Percentiles rank a stretch among this genome's conserved stretches.
These are phyloP conservation scores for Spongospora subterranea DNA, from an alignment of 208 protist genomes.

Conservation along the genomic window DNA sequence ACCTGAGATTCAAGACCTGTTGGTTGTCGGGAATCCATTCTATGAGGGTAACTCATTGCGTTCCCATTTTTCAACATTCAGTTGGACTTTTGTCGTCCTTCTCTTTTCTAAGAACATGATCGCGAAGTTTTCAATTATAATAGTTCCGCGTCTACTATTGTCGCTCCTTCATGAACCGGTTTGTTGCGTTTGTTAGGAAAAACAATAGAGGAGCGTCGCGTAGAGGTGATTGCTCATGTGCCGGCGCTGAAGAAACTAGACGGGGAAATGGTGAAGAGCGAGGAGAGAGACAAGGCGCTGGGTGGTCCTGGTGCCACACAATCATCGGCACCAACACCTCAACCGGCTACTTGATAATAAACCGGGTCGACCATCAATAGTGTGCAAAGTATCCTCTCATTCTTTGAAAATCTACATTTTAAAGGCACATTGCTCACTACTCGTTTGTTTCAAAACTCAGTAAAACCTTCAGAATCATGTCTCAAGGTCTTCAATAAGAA, in stretches of 20 bases:
- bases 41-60: slow-evolving; percentile 36
- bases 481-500: no score
- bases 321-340: no score
- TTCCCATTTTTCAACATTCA: background rate
- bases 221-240: slow-evolving; percentile 13
- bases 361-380: no score
- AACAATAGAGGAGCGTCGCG: slow-evolving; percentile 36
- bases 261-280: slow-evolving; percentile 49
- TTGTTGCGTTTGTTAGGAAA: background rate
- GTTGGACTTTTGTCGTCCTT: slow-evolving; percentile 2
- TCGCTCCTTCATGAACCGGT: background rate
- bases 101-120: slow-evolving; percentile 20
- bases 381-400: no score
- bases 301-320: background rate
- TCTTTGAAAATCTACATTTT: no score
- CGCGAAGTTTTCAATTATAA: background rate
- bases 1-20: slow-evolving; percentile 44
- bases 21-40: slow-evolving; percentile 58
- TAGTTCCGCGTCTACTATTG: background rate
- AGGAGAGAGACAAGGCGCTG: slow-evolving; percentile 26
- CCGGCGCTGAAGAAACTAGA: slow-evolving; percentile 59
- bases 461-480: no score
- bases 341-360: no score
- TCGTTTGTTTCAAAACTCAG: no score
- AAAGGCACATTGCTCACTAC: no score